Percentiles rank a stretch among this genome's conserved stretches.
These are phyloP conservation scores for Cladosporium sp. DNA, from an alignment of 2,329 filamentous ascomycete species.

Conservation along the genomic window DNA sequence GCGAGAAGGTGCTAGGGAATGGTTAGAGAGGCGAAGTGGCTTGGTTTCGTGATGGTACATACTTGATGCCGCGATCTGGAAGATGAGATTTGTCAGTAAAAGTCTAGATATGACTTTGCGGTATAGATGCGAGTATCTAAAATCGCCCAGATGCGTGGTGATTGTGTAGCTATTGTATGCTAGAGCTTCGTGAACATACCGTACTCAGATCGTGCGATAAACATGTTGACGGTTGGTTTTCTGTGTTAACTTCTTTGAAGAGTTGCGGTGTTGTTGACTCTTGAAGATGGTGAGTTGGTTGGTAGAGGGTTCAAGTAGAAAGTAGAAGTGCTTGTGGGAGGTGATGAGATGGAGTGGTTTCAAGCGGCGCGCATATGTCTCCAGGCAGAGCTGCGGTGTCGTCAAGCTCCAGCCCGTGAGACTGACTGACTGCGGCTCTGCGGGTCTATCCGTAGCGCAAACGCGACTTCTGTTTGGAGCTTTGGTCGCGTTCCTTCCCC, in stretches of 20 bases:
- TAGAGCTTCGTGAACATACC: conserved; percentile 56
- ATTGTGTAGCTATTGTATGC: conserved; percentile 8
- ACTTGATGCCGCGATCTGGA: conserved; percentile 96
- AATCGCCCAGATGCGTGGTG: too few species aligned
- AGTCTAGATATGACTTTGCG: background rate
- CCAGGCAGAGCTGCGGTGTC: conserved; percentile 13
- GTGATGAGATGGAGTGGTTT: background rate
- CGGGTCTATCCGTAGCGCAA: background rate
- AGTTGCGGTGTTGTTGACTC: too few species aligned
- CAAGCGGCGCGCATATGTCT: background rate
- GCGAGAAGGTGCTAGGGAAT: conserved; percentile 83
- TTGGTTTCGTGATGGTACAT: conserved; percentile 46
- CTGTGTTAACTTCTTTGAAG: background rate
- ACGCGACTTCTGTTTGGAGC: conserved; percentile 12
- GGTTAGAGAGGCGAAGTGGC: conserved; percentile 53
- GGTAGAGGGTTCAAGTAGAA: background rate
- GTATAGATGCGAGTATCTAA: too few species aligned
- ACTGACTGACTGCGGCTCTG: conserved; percentile 1
- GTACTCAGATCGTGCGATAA: conserved; percentile 99
- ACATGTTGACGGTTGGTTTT: conserved; percentile 56
- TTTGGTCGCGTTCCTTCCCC: conserved; percentile 3
- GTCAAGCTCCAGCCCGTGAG: conserved; percentile 2
- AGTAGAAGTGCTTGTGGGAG: background rate
- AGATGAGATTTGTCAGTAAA: conserved; percentile 19
- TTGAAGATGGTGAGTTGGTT: background rate